These are phyloP conservation scores for Penicillium capsulatum DNA, from an alignment of 2,329 filamentous ascomycete genomes.

Conservation along the genomic window DNA sequence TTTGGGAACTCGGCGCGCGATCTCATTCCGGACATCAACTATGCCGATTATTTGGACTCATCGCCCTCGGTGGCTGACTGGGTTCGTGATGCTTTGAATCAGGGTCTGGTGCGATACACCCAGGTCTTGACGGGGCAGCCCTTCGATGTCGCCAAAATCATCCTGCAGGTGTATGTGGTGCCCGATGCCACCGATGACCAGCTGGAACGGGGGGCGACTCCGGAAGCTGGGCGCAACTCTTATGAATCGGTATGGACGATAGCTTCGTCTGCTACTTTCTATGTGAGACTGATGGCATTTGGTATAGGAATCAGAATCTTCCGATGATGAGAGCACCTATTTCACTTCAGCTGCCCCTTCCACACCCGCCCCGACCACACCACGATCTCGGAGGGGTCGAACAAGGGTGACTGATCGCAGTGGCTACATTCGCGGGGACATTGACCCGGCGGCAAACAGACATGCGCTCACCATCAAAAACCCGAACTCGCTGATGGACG, in stretches of 20 bases:
- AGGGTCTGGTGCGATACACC: slow-evolving; percentile 86
- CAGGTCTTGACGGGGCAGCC: slow-evolving; percentile 87
- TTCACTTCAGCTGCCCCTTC: slow-evolving; percentile 63
- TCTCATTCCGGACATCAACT: slow-evolving; percentile 85
- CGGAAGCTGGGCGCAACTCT: slow-evolving; percentile 25
- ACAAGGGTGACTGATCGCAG: slow-evolving; percentile 45
- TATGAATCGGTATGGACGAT: slow-evolving; percentile 32
- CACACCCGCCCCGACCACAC: slow-evolving; percentile 40
- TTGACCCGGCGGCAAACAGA: slow-evolving; percentile 36
- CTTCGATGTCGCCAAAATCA: slow-evolving; percentile 93
- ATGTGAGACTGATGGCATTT: slow-evolving; percentile 8
- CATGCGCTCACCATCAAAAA: slow-evolving; percentile 69
- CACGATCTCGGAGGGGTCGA: slow-evolving; percentile 36
- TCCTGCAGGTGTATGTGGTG: slow-evolving; percentile 70
- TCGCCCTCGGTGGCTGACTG: slow-evolving; percentile 72
- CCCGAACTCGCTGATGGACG: slow-evolving; percentile 77
- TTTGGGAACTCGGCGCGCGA: slow-evolving; percentile 68
- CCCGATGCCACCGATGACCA: slow-evolving; percentile 35
- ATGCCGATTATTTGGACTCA: slow-evolving; percentile 78
- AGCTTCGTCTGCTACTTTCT: background rate
- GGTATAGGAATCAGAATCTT: slow-evolving; percentile 42
- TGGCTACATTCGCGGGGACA: slow-evolving; percentile 41
- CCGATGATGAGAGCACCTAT: slow-evolving; percentile 76
- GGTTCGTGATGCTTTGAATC: slow-evolving; percentile 72
- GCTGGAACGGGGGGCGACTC: slow-evolving; percentile 26